These are phyloP conservation scores for Aspergillus ochraceus DNA, from an alignment of 2,329 filamentous ascomycete genomes.

Conservation along the genomic window DNA sequence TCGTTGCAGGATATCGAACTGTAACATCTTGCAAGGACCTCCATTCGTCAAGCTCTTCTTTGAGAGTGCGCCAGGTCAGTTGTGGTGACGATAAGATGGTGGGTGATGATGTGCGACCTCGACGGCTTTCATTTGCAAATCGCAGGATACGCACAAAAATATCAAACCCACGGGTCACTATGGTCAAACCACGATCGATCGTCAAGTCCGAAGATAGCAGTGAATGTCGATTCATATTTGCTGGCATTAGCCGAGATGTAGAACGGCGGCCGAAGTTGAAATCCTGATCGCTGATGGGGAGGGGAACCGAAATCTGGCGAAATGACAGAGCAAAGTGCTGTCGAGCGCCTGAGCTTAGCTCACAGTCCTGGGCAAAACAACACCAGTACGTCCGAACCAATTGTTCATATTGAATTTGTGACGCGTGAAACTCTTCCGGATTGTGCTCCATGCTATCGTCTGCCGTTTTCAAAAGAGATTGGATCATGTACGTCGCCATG, in stretches of 20 bases:
- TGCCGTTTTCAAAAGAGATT: conserved; percentile 36
- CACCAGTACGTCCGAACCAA: conserved; percentile 41
- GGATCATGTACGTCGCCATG: conserved; percentile 42
- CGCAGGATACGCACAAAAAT: conserved; percentile 38
- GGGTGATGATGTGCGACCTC: conserved; percentile 21
- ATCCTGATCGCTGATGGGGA: conserved; percentile 37
- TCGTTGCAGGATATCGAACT: conserved; percentile 34
- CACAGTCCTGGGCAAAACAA: conserved; percentile 40
- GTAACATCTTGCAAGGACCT: conserved; percentile 34
- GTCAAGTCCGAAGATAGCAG: conserved; percentile 23
- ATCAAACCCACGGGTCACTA: conserved; percentile 39
- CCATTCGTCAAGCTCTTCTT: conserved; percentile 37
- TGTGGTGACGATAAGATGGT: conserved; percentile 16
- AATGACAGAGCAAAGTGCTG: conserved; percentile 40
- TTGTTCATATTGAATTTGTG: conserved; percentile 37
- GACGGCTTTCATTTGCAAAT: conserved; percentile 38
- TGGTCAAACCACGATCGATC: conserved; percentile 35
- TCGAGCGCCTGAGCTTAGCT: conserved; percentile 37
- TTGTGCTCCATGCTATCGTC: conserved; percentile 40
- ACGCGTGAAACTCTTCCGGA: conserved; percentile 34
- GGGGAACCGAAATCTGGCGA: conserved; percentile 36
- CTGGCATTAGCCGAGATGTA: conserved; percentile 28
- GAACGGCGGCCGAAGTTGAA: conserved; percentile 33
- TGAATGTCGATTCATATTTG: conserved; percentile 26
- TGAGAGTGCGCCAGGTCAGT: conserved; percentile 30